Conservation (phyloP, 2,329 filamentous ascomycete genomes). For the Pyrenophora tritici-repentis region DNA sequence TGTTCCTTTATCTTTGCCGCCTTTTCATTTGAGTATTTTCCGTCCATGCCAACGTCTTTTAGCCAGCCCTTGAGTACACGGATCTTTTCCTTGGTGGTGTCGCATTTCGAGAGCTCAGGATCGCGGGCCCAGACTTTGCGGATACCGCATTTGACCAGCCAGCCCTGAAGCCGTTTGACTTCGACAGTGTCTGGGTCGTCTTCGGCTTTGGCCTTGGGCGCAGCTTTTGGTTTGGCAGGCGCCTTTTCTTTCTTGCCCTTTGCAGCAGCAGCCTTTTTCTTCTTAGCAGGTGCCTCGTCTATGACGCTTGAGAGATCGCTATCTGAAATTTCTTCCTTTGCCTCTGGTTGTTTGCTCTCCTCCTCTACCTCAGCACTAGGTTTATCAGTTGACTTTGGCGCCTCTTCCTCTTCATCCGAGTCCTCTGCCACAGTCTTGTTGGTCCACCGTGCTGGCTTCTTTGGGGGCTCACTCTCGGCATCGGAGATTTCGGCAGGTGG, state of each 20-base stretch:
- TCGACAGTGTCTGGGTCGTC: constrained; percentile 71
- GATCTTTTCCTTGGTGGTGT: constrained; percentile 78
- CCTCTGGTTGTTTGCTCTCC: constrained; percentile 20
- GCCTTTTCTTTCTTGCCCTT: constrained; percentile 36
- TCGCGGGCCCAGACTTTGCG: constrained; percentile 83
- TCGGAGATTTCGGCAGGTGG: constrained; percentile 26
- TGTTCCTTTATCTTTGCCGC: constrained; percentile 86
- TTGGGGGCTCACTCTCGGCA: constrained; percentile 34
- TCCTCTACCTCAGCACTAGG: constrained; percentile 9
- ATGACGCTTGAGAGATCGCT: constrained; percentile 76
- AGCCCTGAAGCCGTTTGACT: constrained; percentile 85
- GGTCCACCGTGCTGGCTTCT: constrained; percentile 26
- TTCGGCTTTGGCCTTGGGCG: constrained; percentile 45
- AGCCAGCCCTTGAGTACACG: constrained; percentile 79
- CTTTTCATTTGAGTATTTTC: constrained; percentile 82
- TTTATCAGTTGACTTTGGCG: constrained; percentile 15
- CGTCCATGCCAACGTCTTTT: constrained; percentile 81
- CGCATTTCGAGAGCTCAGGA: constrained; percentile 73
- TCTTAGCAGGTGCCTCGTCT: constrained; percentile 71
- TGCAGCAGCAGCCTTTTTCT: constrained; percentile 44
- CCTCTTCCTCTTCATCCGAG: constrained; percentile 31
- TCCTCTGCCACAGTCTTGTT: constrained; percentile 39
- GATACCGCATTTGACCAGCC: constrained; percentile 87
- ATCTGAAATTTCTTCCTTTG: constrained; percentile 51
- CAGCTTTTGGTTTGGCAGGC: constrained; percentile 47